phyloP scores from a whole-genome alignment of 2,329 filamentous ascomycete species.

The Sclerotinia nivalis region DNA sequence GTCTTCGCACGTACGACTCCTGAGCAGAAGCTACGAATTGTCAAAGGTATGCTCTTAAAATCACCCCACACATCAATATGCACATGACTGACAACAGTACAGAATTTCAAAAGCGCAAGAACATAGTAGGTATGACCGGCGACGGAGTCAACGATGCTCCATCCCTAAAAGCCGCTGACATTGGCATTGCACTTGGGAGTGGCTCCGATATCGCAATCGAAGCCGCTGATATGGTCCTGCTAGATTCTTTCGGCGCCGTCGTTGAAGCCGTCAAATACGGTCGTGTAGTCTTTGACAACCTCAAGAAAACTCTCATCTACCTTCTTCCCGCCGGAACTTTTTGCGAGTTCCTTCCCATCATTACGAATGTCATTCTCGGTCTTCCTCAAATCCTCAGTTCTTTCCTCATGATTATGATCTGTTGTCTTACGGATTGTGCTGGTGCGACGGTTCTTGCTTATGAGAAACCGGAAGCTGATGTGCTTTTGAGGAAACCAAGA shows the following conservation, averaged over 20 bases:
- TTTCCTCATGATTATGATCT: conserved; percentile 52
- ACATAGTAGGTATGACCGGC: conserved; percentile 55
- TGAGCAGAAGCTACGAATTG: conserved; percentile 75
- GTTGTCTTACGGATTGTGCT: conserved; percentile 72
- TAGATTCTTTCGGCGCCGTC: conserved; percentile 70
- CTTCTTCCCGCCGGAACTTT: conserved; percentile 60
- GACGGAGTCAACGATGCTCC: conserved; percentile 53
- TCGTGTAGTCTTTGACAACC: conserved; percentile 75
- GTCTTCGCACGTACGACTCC: conserved; percentile 75
- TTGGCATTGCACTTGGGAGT: conserved; percentile 60
- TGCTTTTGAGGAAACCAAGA: conserved; percentile 67
- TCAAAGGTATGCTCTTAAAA: conserved; percentile 53
- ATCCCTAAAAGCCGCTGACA: conserved; percentile 62
- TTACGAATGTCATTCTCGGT: conserved; percentile 60
- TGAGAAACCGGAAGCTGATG: conserved; percentile 73
- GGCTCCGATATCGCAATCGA: conserved; percentile 63
- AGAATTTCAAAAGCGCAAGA: conserved; percentile 51
- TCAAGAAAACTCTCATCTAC: conserved; percentile 68
- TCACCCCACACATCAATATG: not conserved
- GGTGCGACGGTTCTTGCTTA: conserved; percentile 72
- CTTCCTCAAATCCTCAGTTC: conserved; percentile 59
- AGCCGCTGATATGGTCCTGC: conserved; percentile 61
- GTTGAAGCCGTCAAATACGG: conserved; percentile 73
- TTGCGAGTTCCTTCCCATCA: conserved; percentile 59
- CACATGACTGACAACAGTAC: not conserved